These are phyloP conservation scores for Sugiyamaella novakii DNA, from an alignment of 1,139 yeast genomes.

Conservation along the genomic window DNA sequence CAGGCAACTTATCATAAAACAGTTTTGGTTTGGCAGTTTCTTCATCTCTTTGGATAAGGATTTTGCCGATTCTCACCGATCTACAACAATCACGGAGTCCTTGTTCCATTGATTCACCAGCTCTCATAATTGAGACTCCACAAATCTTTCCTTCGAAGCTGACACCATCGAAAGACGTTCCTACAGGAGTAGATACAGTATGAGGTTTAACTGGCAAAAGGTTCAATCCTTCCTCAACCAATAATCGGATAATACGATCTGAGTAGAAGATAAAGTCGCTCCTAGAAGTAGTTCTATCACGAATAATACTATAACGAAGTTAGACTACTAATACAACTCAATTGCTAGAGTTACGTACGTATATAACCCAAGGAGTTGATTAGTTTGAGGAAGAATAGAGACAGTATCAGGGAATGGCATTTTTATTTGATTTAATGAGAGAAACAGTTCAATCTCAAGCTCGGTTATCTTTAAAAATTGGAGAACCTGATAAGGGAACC, in stretches of 20 bases:
- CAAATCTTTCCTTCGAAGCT: conserved; percentile 88
- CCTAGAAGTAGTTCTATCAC: conserved; percentile 75
- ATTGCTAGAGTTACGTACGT: conserved; percentile 52
- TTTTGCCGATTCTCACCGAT: conserved; percentile 93
- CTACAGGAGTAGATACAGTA: conserved; percentile 75
- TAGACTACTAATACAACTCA: too few species aligned
- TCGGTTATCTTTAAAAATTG: too few species aligned
- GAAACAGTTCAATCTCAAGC: too few species aligned
- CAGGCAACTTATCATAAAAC: conserved; percentile 91
- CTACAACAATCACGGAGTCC: conserved; percentile 96
- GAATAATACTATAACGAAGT: conserved; percentile 56
- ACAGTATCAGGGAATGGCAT: conserved; percentile 45
- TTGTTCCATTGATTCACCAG: conserved; percentile 99
- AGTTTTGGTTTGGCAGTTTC: conserved; percentile 65
- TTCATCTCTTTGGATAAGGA: conserved; percentile 94
- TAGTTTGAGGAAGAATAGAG: conserved; percentile 76
- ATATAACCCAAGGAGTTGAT: conserved; percentile 83
- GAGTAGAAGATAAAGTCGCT: conserved; percentile 94
- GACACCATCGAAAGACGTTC: conserved; percentile 73
- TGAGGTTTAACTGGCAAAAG: conserved; percentile 79
- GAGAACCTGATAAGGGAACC: neutral
- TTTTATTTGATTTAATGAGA: too few species aligned
- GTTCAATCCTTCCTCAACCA: conserved; percentile 94
- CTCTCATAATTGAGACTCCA: conserved; percentile 96
- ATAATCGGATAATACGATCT: conserved; percentile 85